These are phyloP conservation scores for Dioszegia aurantiaca DNA, from an alignment of 768 basidiomycete species.

Conservation along the genomic window DNA sequence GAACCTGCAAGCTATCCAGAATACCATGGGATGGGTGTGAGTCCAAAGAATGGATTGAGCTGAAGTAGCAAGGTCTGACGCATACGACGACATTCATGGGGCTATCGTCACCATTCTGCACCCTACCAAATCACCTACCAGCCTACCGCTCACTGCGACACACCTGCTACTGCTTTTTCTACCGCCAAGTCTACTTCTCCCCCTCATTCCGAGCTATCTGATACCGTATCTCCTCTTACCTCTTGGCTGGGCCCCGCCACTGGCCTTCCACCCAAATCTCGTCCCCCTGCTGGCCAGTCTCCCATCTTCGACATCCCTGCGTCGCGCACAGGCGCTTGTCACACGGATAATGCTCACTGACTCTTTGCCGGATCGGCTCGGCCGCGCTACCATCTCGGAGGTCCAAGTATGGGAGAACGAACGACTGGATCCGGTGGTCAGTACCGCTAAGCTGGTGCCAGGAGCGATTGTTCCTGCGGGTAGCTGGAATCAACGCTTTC, in stretches of 20 bases:
- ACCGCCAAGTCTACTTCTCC: slow-evolving; percentile 43
- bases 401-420: slow-evolving; percentile 52
- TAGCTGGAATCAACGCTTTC: slow-evolving; percentile 14
- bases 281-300: slow-evolving; percentile 21
- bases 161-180: slow-evolving; percentile 43
- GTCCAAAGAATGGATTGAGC: slow-evolving; percentile 39
- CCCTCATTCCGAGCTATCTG: slow-evolving; percentile 33
- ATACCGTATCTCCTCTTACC: slow-evolving; percentile 48
- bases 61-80: slow-evolving; percentile 33
- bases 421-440: slow-evolving; percentile 42
- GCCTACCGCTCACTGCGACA: slow-evolving; percentile 45
- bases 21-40: slow-evolving; percentile 80
- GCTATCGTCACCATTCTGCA: slow-evolving; percentile 14
- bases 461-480: slow-evolving; percentile 22
- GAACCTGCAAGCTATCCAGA: slow-evolving; percentile 84
- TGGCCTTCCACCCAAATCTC: slow-evolving; percentile 49
- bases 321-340: slow-evolving; percentile 16
- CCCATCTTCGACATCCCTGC: slow-evolving; percentile 19
- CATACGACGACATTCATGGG: slow-evolving; percentile 34
- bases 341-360: slow-evolving; percentile 41
- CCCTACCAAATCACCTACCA: slow-evolving; percentile 26
- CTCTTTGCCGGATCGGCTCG: slow-evolving; percentile 39
- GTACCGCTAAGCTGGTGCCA: slow-evolving; percentile 6
- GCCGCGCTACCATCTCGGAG: slow-evolving; percentile 26
- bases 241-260: slow-evolving; percentile 38